Evolutionary conservation across 441 rosid species (phyloP), one percentile per base, ranked within the genome.

Genomic region (Euphorbia corollata): DNA sequence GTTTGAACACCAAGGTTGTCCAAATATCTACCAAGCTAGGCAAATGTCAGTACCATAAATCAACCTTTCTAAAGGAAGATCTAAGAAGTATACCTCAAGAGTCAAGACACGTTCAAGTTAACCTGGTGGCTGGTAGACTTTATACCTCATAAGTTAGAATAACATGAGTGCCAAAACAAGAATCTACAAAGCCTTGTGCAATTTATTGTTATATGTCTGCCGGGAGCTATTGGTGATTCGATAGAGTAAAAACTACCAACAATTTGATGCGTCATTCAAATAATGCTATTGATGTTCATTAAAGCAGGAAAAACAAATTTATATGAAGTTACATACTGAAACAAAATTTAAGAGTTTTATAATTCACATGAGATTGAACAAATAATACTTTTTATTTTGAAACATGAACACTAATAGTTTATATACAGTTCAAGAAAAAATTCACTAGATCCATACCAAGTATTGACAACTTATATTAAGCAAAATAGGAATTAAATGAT

Each of bases 321-420:
- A 51, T 12, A 57, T 9, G 30, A 55, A 55, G n/a, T 12, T 8
- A 53, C 24, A 34, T 32, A 54, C 15, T 36, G 3, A 20, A 13
- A 27, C 30, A 54, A 54, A 36, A 39, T 22, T 38, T 54, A n/a
- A 12, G 13, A 48, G 2, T 12, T 59, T 50, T 9, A 38, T 23
- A 27, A 36, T 32, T 60, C 34, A 69, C 54, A n/a, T n/a, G 24
- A 68, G 56, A 32, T 19, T 59, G 36, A 60, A 62, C 59, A 60
- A 45, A 51, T 36, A 51, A 0, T 32, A 60, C 38, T n/a, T 61
- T 23, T 10, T 0, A 11, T 15, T n/a, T n/a, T n/a, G n/a, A n/a
- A n/a, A 4, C 32, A 27, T 27, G 32, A 1, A 27, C 50, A 60
- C 59, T 36, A 51, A 0, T 32, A 60, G 51, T n/a, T 61, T 23